A percentile compares a stretch with the other conserved stretches of the same genome.
Conservation (phyloP, 352 stramenopile genomes). For the Pythium vanterpoolii region DNA sequence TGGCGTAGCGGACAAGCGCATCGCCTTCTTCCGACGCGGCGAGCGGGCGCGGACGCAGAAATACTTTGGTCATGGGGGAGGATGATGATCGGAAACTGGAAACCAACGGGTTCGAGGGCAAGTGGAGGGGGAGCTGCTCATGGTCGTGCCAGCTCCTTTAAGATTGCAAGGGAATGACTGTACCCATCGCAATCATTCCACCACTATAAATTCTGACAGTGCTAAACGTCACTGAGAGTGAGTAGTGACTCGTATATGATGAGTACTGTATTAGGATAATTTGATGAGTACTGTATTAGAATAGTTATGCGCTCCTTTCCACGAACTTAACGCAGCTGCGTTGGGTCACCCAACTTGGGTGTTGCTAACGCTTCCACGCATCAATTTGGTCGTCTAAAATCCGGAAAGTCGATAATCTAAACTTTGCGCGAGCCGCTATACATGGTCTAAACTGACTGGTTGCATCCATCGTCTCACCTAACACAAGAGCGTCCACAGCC, state of each 20-base stretch:
- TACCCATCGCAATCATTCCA: background rate
- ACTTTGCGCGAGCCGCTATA: too few species aligned
- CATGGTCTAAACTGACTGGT: too few species aligned
- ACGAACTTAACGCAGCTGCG: too few species aligned
- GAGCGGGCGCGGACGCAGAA: slow-evolving; percentile 33
- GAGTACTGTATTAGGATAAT: background rate
- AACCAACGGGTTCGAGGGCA: background rate
- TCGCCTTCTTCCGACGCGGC: slow-evolving; percentile 27
- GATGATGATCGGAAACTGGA: background rate
- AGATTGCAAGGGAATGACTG: background rate
- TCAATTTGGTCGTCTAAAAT: too few species aligned
- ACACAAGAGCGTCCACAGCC: background rate
- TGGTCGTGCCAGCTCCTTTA: background rate
- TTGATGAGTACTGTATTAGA: background rate
- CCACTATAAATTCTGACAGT: too few species aligned
- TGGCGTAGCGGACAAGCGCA: slow-evolving; percentile 20
- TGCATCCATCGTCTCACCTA: slow-evolving; percentile 1
- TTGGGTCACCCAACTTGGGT: too few species aligned
- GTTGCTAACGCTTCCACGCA: too few species aligned
- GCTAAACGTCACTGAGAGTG: too few species aligned
- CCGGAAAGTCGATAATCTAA: too few species aligned
- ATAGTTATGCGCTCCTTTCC: too few species aligned
- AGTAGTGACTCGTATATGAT: too few species aligned
- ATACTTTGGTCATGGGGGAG: slow-evolving; percentile 36
- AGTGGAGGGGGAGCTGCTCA: background rate